Conservation (phyloP, 768 basidiomycete species). For the Rhizopogon salebrosus region DNA sequence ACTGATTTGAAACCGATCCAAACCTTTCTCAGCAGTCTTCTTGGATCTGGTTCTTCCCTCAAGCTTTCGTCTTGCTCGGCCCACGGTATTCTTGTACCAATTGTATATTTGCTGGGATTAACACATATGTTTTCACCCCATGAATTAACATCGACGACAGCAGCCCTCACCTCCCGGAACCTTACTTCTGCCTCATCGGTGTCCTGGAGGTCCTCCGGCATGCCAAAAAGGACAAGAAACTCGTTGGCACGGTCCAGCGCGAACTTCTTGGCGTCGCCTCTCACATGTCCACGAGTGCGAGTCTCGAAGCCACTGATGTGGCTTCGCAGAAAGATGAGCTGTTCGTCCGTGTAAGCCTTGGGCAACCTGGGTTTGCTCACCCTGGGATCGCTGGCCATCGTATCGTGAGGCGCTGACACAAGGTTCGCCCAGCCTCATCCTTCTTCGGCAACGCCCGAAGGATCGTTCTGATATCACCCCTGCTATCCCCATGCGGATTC, state of each 20-base stretch:
- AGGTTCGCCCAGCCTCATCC: constrained; percentile 3
- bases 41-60: constrained; percentile 50
- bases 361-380: constrained; percentile 61
- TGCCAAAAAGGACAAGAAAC: constrained; percentile 54
- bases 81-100: constrained; percentile 71
- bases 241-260: constrained; percentile 58
- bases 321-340: constrained; percentile 52
- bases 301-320: constrained; percentile 53
- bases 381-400: constrained; percentile 53
- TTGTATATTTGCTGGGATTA: constrained; percentile 1
- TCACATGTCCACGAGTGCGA: constrained; percentile 50
- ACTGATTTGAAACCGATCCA: constrained; percentile 5
- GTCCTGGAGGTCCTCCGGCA: constrained; percentile 48
- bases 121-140: not conserved
- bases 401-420: constrained; percentile 7
- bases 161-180: constrained; percentile 51
- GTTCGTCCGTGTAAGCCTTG: constrained; percentile 61
- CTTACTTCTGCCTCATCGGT: constrained; percentile 54
- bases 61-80: constrained; percentile 51
- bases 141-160: not conserved
- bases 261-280: constrained; percentile 68
- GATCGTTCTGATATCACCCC: constrained; percentile 19
- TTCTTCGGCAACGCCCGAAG: constrained; percentile 17
- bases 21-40: constrained; percentile 49
- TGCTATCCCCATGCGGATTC: not conserved